Base-by-base conservation (phyloP, 208 protist species). In the Tetramitus jugosus region DNA sequence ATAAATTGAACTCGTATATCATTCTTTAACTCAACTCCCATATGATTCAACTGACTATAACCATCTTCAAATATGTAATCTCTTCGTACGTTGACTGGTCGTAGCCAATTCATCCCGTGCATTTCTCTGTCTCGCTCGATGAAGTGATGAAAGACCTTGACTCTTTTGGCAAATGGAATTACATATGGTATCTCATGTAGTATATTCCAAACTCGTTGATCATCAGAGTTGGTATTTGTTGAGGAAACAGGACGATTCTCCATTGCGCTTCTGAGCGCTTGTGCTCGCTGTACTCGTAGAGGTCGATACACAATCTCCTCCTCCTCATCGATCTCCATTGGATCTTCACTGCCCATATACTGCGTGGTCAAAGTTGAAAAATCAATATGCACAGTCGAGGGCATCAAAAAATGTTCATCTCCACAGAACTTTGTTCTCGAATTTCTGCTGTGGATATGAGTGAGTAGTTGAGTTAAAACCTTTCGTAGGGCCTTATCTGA, bases 41-140 rank as follows among this genome's bases (percentile, higher is more conserved):
- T 23, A 2, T 31, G 6, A 33, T 26, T 77, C 62, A 95, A 89
- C 31, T 81, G 76, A 14, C 86, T 83, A 81, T 88, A 95, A 56
- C 85, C 86, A 79, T 95, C 91, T 20, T 84, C 81, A 80, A 96
- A 95, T 29, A 89, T 82, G 42, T 78, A 77, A 31, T 91, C 87
- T 67, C 91, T 89, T 49, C 86, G 84, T 62, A 90, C 84, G 26
- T 10, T 76, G 69, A 53, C 8, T 35, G 69, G 13, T 82, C 53
- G 10, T 45, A 33, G 2, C 39, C 4, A 62, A 62, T 3, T 33
- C 56, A 76, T 72, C 23, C 29, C 42, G 0, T 75, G 60, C 13
- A 23, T 26, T 29, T 84, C 67, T 64, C 74, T 83, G 60, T 82
- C 56, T 37, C n/a, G 56, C 35, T 75, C 61, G 33, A 86, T 49